phyloP scores from a whole-genome alignment of 208 protist genomes.

The Entamoeba invadens region DNA sequence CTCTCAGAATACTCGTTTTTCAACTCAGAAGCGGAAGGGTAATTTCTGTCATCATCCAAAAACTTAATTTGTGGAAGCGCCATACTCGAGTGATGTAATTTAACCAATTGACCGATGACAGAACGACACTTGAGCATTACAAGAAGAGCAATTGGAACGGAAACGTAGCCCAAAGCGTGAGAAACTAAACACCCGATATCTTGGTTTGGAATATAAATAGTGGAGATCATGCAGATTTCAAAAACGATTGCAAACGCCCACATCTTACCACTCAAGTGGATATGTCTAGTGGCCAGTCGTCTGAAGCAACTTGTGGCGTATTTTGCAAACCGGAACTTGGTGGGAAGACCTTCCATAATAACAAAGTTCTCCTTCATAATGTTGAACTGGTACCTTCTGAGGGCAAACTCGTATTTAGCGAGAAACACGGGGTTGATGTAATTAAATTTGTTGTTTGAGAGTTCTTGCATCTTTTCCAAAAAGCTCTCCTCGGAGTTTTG shows the following conservation, averaged over 20 bases:
- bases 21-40: neutral
- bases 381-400: neutral
- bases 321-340: neutral
- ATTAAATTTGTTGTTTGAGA: neutral
- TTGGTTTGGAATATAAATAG: neutral
- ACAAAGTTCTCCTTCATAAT: neutral
- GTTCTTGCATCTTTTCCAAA: neutral
- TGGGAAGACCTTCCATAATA: neutral
- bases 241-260: neutral
- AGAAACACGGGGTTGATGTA: neutral
- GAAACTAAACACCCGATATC: neutral
- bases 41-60: neutral
- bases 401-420: neutral
- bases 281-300: neutral
- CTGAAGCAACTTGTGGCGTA: neutral
- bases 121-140: neutral
- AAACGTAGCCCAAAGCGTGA: neutral
- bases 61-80: neutral
- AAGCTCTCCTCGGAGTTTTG: neutral
- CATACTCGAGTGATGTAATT: neutral
- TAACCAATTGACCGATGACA: neutral
- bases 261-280: neutral
- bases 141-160: neutral
- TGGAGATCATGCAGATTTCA: neutral
- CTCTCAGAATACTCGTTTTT: neutral